Base-by-base conservation (phyloP, 1,284 basidiomycete species). In the Moesziomyces antarcticus region DNA sequence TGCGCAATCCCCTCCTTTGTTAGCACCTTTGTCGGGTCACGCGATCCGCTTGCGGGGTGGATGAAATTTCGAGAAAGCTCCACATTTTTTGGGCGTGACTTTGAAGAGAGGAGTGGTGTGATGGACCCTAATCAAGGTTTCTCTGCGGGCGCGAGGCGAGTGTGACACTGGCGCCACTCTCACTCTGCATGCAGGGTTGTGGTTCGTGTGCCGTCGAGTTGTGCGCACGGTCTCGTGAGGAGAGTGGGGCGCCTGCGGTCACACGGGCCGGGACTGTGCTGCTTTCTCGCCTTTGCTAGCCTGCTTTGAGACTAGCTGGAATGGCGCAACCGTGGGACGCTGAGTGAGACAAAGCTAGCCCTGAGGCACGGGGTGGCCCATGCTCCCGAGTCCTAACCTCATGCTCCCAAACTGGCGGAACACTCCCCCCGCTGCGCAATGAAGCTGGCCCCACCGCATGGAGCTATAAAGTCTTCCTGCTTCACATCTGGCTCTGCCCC, bases 41-140 rank as follows among this genome's bases (percentile, higher is more conserved):
- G 54, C 50, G 59, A 40, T 40, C 37, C 37, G 37, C 37, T 40
- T 40, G 6, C 6, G 30, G 30, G 11, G 30, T 43, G 13, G 25
- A 8, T 13, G 13, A 48, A 27, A 54, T 48, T 60, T 61, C 58
- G 30, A 61, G 53, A 61, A 61, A 53, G 51, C 57, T 67, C 57
- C 49, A 46, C 43, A 50, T 48, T 51, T 50, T 50, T 50, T 42
- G 2, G 30, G 30, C 52, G 49, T 41, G 37, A 47, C 52, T 43
- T 13, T 40, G 16, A 7, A 16, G 16, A n/a, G 37, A 40, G 37
- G 4, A n/a, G 37, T 40, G 37, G 37, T 40, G 37, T 40, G 37
- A 40, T 40, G 37, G 30, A 33, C 30, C 30, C 30, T 33, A 33
- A 13, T 3, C n/a, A n/a, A n/a, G n/a, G n/a, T n/a, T n/a, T n/a